Base-by-base conservation (phyloP, 306 rosid genomes). In the Cucurbita ficifolia region DNA sequence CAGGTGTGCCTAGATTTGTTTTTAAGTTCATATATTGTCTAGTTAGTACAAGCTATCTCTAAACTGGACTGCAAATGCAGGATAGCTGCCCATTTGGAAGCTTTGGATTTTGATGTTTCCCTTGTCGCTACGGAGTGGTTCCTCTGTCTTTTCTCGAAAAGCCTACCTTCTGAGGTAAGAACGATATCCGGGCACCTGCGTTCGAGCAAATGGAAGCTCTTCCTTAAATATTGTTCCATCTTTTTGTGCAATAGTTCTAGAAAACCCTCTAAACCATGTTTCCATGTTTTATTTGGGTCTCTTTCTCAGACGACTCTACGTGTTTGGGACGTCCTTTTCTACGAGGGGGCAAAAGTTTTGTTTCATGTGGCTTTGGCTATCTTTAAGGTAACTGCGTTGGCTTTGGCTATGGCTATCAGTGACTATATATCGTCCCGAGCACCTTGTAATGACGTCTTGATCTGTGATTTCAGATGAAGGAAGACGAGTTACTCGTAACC, bases 61-160 rank as follows among this genome's bases (percentile, higher is more conserved):
- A 24, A 70, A 49, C 17, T 70, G 54, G 45, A 49, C 10, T 49
- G 12, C 2, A 33, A 85, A 82, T 85, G 86, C 92, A 95, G 99
- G 90, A 81, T 91, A 43, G 91, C 96, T 4, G 33, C 78, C 60
- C 97, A 95, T 88, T 83, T 95, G 86, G 97, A 91, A 82, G 85
- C 85, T 72, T 73, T 95, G 83, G 96, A 88, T 42, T 95, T 95
- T 75, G 99, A 95, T 76, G 92, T 91, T 79, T 95, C 99, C 76
- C 99, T 95, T 81, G 97, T 95, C 69, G 89, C 97, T 77, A 91
- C 99, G 0, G 97, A 95, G 88, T 95, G 99, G 96, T 95, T 95
- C 82, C 91, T 91, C 12, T 95, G 99, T 82, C 88, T 95, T 70
- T 95, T 95, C 61, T 91, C 99, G 0, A 95, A 95, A 79, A 95